Percentiles rank a stretch among this genome's conserved stretches.
Evolutionary conservation across 208 protist genomes (phyloP).

Genomic region (Crithidia acanthocephali): DNA sequence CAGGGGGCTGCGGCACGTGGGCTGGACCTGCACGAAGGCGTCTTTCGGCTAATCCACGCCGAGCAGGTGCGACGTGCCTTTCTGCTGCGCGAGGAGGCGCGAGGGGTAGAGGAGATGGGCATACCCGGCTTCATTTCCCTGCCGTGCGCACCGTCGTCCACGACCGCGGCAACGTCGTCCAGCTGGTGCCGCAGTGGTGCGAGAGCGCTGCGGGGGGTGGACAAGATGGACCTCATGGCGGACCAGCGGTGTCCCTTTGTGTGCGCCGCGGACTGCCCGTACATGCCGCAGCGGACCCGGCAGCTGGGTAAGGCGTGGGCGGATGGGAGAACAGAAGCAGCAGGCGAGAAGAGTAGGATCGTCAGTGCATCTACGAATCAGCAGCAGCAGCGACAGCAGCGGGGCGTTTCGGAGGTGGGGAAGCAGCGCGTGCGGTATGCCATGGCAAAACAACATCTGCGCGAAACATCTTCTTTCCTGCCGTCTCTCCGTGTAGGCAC

Average conservation of each 20-base stretch:
- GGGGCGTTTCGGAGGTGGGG: conserved; percentile 23
- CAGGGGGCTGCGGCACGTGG: conserved; percentile 24
- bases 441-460: conserved; percentile 23
- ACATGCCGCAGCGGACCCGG: conserved; percentile 28
- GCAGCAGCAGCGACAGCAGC: background rate
- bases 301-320: conserved; percentile 23
- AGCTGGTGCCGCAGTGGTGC: background rate
- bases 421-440: conserved; percentile 27
- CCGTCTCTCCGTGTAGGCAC: conserved; percentile 9
- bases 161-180: background rate
- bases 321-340: background rate
- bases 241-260: conserved; percentile 40
- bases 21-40: conserved; percentile 23
- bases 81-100: conserved; percentile 47
- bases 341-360: no score
- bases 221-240: conserved; percentile 50
- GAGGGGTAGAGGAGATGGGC: conserved; percentile 33
- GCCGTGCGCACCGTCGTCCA: background rate
- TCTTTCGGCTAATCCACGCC: conserved; percentile 31
- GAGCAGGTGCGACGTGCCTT: conserved; percentile 46
- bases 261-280: conserved; percentile 52
- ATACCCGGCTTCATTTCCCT: conserved; percentile 37
- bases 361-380: background rate
- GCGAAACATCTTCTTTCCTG: conserved; percentile 17
- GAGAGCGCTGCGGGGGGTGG: background rate